Base-by-base conservation (phyloP, 768 basidiomycete genomes). In the Cantharellus anzutake region DNA sequence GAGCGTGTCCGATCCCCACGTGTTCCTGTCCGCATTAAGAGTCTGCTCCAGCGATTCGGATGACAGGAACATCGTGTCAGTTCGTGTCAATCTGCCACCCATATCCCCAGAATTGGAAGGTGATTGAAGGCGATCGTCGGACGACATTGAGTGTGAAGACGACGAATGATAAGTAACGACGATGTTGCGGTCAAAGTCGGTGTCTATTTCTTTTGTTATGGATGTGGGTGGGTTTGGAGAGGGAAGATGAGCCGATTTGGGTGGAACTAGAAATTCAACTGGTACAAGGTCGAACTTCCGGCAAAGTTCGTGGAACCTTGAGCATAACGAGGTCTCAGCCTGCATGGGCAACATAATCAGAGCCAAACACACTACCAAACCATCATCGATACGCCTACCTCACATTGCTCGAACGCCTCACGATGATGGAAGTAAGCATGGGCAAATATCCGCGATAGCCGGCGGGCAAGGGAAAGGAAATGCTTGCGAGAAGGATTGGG, bases 361-460 rank as follows among this genome's bases (percentile, higher is more conserved):
- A 20, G 58, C 38, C 7, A 59, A 60, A 20, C 20, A 14, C 11
- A 1, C 20, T 7, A 20, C 16, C 29, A 4, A 11, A 38, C 5
- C 34, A 16, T 16, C 16, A 2, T 38, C n/a, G 16, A 39, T 3
- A 44, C 37, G 50, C 67, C 16, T 40, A 69, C 68, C 65, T 93
- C 90, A 39, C 84, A 84, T 68, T 88, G 85, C 64, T 88, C 84
- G 68, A 94, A 94, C 0, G 81, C 80, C 68, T 92, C 91, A 63
- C 88, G 83, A 70, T 94, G 91, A 68, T 91, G 89, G 72, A 84
- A 93, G 74, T 91, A 97, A 2, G 92, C 91, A 70, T 99, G 94
- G 0, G 89, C 88, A 67, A 99, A 97, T 63, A 97, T 92, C 42
- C 94, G 82, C 1, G 91, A 91, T 1, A 98, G 80, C 11, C 94